phyloP scores from a whole-genome alignment of 202 grass and related monocot species.

The Panicum virgatum region DNA sequence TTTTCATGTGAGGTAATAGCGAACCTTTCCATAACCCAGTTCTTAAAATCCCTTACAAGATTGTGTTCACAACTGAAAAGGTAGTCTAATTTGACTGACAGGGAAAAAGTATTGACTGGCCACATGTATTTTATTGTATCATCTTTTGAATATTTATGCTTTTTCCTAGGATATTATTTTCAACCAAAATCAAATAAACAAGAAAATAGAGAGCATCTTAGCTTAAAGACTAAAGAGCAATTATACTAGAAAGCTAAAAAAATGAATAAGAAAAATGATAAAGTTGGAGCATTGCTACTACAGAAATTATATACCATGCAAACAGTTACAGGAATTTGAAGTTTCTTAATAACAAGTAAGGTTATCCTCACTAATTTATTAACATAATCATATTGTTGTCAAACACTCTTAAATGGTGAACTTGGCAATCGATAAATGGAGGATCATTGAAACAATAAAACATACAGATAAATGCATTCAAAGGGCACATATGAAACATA shows the following conservation, averaged over 20 bases:
- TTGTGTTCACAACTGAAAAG: not conserved
- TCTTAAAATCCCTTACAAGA: not conserved
- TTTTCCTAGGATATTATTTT: not conserved
- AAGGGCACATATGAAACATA: not conserved
- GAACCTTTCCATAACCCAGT: not conserved
- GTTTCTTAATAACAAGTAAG: not conserved
- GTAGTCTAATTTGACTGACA: not conserved
- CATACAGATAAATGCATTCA: not conserved
- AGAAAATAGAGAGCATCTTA: not conserved
- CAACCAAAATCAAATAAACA: not conserved
- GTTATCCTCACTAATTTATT: not conserved
- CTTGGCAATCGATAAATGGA: not conserved
- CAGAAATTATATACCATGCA: not conserved
- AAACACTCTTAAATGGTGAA: not conserved
- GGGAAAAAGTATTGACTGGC: no score
- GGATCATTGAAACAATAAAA: not conserved
- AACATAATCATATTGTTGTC: not conserved
- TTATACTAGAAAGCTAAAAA: no score
- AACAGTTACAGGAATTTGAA: not conserved
- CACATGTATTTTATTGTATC: not conserved
- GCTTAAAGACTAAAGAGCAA: not conserved
- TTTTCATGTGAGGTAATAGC: not conserved
- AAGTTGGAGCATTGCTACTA: not conserved
- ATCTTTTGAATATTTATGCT: not conserved
- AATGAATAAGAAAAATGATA: not conserved